phyloP scores from a whole-genome alignment of 2,329 filamentous ascomycete genomes.

The Colletotrichum falcatum region DNA sequence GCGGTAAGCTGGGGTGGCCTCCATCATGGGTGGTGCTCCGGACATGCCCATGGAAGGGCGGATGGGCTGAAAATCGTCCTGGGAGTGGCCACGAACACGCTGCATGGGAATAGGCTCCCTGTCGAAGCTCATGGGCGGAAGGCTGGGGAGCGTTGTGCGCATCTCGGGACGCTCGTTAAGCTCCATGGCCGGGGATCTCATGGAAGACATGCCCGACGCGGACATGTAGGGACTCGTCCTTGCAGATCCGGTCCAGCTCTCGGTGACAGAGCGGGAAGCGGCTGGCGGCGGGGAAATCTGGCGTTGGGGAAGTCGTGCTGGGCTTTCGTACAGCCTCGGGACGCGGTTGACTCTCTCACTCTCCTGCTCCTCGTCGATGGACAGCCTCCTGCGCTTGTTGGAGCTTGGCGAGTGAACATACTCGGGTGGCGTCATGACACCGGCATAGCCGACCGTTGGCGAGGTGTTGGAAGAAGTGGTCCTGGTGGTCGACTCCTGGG shows the following conservation, averaged over 20 bases:
- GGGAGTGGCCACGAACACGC: constrained; percentile 48
- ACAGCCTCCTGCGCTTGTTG: constrained; percentile 62
- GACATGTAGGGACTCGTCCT: constrained; percentile 52
- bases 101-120: constrained; percentile 49
- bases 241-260: constrained; percentile 52
- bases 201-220: constrained; percentile 48
- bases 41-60: constrained; percentile 47
- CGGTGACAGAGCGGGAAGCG: constrained; percentile 45
- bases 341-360: constrained; percentile 57
- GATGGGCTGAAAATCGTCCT: constrained; percentile 52
- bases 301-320: constrained; percentile 48
- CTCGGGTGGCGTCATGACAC: constrained; percentile 55
- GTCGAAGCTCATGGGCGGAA: constrained; percentile 56
- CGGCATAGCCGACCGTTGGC: constrained; percentile 48
- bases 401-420: constrained; percentile 62
- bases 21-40: constrained; percentile 46
- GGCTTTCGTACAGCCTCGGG: constrained; percentile 59
- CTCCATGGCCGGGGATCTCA: constrained; percentile 50
- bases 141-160: constrained; percentile 55
- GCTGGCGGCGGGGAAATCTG: constrained; percentile 54
- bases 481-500: constrained; percentile 49
- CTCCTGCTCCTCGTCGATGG: constrained; percentile 56
- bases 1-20: constrained; percentile 51
- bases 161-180: constrained; percentile 51
- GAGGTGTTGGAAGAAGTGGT: constrained; percentile 51